phyloP scores from a whole-genome alignment of 2,329 filamentous ascomycete species.

The Biscogniauxia marginata region DNA sequence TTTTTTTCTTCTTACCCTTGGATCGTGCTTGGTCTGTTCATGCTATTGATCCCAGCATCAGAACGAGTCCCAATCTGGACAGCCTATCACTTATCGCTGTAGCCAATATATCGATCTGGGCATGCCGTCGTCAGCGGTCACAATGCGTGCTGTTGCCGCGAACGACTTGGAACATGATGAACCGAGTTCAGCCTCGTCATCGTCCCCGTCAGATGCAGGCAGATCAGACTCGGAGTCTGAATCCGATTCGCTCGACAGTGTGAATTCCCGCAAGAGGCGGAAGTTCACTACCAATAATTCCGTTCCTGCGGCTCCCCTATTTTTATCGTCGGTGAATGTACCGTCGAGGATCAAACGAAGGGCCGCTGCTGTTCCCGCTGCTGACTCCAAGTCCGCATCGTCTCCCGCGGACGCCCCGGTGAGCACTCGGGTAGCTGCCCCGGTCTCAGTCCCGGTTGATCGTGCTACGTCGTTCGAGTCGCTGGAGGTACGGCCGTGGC shows the following conservation, averaged over 20 bases:
- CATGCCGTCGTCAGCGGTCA: constrained; percentile 18
- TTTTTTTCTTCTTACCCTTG: constrained; percentile 7
- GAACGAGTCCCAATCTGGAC: constrained; percentile 1
- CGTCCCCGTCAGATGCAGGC: constrained; percentile 18
- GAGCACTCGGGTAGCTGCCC: constrained; percentile 41
- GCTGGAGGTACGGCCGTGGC: constrained; percentile 78
- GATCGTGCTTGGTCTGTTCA: constrained; percentile 8
- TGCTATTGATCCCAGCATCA: neutral
- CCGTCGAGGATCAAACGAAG: constrained; percentile 54
- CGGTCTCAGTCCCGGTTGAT: constrained; percentile 52
- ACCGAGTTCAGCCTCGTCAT: constrained; percentile 10
- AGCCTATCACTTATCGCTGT: constrained; percentile 5
- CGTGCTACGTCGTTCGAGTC: constrained; percentile 66
- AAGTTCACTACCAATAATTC: constrained; percentile 28
- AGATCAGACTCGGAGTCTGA: constrained; percentile 26
- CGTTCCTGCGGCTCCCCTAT: constrained; percentile 35
- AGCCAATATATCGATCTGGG: constrained; percentile 2
- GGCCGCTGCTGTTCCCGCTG: constrained; percentile 12
- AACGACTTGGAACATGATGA: constrained; percentile 24
- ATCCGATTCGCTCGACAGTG: constrained; percentile 49
- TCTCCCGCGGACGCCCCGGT: constrained; percentile 6
- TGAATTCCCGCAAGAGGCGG: constrained; percentile 37
- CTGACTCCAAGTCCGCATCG: constrained; percentile 12
- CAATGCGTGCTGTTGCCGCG: constrained; percentile 14
- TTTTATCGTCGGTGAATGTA: constrained; percentile 45